Evolutionary conservation across 2,329 filamentous ascomycete species (phyloP), one percentile per base, ranked within the genome.

Genomic region (Beauveria sp.): DNA sequence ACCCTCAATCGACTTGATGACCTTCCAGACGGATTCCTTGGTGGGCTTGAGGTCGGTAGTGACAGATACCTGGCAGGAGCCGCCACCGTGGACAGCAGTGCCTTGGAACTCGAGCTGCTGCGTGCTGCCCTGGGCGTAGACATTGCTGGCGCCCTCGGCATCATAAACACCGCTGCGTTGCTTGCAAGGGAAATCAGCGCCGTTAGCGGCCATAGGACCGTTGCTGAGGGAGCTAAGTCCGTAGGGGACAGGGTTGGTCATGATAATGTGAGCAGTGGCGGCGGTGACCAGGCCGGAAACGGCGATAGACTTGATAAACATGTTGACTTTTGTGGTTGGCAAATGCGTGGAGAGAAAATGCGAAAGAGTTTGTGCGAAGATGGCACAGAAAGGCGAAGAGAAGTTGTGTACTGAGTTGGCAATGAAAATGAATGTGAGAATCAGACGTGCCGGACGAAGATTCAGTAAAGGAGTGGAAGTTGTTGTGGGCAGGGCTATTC

Each of bases 1-100:
- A 43, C 93, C 93, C 64, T 92, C 82, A 31, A 92, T 90, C 0
- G 89, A 93, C 70, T 95, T 86, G 73, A 99, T 93, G 65, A 97
- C 93, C 73, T 93, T 92, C 87, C 89, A 99, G 24, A 83, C 81
- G 0, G 85, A 88, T 66, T 83, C 73, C 66, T 83, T 83, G 28
- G 83, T 87, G 0, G 92, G 87, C 14, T 81, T 76, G 12, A 80
- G 77, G 67, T 97, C 93, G 20, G 89, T 91, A 0, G 93, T 95
- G 68, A 99, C 78, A 9, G 88, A 89, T 62, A 98, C 77, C 69
- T 99, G 95, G 77, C 95, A 98, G 0, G 91, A 96, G 0, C 95
- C 95, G 60, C 95, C 95, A 20, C 93, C 93, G 67, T 99, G 95
- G 0, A 88, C 85, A 3, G 92, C 93, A 54, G 80, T 77, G 42